Base-by-base conservation (phyloP, 2,329 filamentous ascomycete genomes). In the Penicillium rolfsii region DNA sequence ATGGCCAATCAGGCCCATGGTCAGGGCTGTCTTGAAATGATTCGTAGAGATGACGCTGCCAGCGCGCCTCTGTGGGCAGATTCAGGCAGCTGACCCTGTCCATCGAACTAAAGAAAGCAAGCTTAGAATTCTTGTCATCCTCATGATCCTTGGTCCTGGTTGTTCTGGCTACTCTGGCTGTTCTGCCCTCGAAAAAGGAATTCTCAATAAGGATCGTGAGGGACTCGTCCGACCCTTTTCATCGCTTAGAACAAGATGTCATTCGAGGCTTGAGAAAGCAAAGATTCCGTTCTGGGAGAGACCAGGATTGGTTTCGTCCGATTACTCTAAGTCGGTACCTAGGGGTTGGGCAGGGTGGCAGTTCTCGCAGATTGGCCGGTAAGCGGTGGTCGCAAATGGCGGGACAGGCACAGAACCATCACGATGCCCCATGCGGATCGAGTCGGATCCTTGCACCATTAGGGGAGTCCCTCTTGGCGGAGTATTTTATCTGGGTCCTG, bases 361-460 rank as follows among this genome's bases (percentile, higher is more conserved):
- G 43, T 11, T 16, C 19, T 30, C 30, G 22, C 43, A 28, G 43
- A 9, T 16, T 48, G 30, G 28, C 48, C n/a, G 33, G 48, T 36
- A 36, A 57, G 50, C 22, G 57, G 68, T 70, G 66, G 67, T 46
- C 69, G 64, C 33, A 38, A 52, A 38, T n/a, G 69, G 68, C 70
- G 69, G 69, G 69, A 71, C 69, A 71, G 69, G 65, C 61, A 71
- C 67, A 64, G 58, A 70, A 63, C 61, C 64, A 66, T 64, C 55
- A 64, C 63, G 61, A 62, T 67, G 66, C 67, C 64, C 62, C 60
- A 68, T 65, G 62, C 67, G 67, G 67, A 69, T 68, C 65, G 59
- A 67, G 63, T 69, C 68, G 65, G 68, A 70, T 68, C 64, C 67
- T 66, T 66, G 67, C 64, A 66, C 66, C 52, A 60, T 49, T 59